Evolutionary conservation across 768 basidiomycete genomes (phyloP), one percentile per base, ranked within the genome.

Genomic region (Xerocomellus intermedius): DNA sequence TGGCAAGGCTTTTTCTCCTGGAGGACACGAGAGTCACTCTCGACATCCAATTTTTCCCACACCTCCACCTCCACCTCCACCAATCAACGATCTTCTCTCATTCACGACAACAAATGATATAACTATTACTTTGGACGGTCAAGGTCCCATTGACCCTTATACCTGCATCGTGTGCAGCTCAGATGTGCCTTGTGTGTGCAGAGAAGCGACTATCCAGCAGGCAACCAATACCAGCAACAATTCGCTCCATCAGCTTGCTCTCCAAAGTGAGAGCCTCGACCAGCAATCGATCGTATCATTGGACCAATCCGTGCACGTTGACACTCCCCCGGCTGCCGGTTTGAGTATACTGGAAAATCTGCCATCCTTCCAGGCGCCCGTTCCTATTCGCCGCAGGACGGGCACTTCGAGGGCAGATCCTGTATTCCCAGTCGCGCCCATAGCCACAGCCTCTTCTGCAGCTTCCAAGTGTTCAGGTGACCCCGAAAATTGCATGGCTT

Each of bases 401-500:
- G 63, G 74, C 2, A 62, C 68, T 39, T 65, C 74, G 16, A 71
- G 69, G 6, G 61, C 70, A 35, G 81, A 79, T 52, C 71, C 81
- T 13, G 71, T 88, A 35, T 89, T 89, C 68, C 79, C 83, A 9
- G 70, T 79, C 41, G 74, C 80, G 19, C 64, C 71, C 24, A 44
- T 64, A 32, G 58, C 65, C 42, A 67, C 76, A 48, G 62, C 72
- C 22, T 60, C 73, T 36, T 56, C 64, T 46, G 59, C 68, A 39
- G 54, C 69, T 32, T 62, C 63, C 53, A 80, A 72, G 33, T 95
- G 93, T 69, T 89, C 91, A 17, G 93, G 93, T 13, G 91, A 95
- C 65, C 93, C 93, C 3, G 78, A 81, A 9, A 93, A 94, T 69
- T 95, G 93, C 66, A 69, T 82, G 49, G 93, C 91, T 5, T 95